Evolutionary conservation across 345 rosid species (phyloP), one percentile per base, ranked within the genome.

Genomic region (Gossypium sturtianum): DNA sequence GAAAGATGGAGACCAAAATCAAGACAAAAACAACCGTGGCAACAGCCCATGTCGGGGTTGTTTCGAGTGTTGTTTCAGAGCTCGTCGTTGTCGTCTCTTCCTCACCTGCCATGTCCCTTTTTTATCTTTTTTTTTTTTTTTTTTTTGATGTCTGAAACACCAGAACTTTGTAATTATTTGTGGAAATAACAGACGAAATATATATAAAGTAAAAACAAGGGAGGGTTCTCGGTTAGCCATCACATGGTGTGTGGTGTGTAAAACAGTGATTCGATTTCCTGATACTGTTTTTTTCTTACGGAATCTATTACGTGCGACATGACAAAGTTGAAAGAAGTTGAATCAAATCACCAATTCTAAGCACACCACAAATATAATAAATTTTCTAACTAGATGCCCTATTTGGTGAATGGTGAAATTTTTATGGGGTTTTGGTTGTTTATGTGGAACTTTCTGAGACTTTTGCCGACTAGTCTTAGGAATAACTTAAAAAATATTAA

Each of bases 11-110:
- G 22, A 84, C 43, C 1, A 78, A 43, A 10, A 91, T 88, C 68
- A 93, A 75, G 78, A 91, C 43, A 77, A 89, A 85, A 76, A 93
- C 91, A 79, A 93, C 90, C 2, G 88, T 84, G 6, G 98, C 93
- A 7, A 93, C 87, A 20, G 93, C 95, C 98, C 98, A 93, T 71
- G 97, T 93, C 16, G 97, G 88, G 2, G 98, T 91, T 59, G 57
- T 69, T 65, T 90, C 85, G 11, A 91, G 79, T 43, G 90, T 72
- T 27, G 76, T 69, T 75, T 80, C 90, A 41, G 44, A 41, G 19
- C 66, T 78, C 41, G 41, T 34, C 7, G 41, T 34, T 11, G 22
- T 81, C 11, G 62, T 49, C 43, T 61, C 45, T 71, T 75, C 78
- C 45, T 53, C 69, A 71, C 7, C 82, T 12, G 66, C 67, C 80